Conservation (phyloP, 2,329 filamentous ascomycete genomes). For the Fusarium nematophilum region DNA sequence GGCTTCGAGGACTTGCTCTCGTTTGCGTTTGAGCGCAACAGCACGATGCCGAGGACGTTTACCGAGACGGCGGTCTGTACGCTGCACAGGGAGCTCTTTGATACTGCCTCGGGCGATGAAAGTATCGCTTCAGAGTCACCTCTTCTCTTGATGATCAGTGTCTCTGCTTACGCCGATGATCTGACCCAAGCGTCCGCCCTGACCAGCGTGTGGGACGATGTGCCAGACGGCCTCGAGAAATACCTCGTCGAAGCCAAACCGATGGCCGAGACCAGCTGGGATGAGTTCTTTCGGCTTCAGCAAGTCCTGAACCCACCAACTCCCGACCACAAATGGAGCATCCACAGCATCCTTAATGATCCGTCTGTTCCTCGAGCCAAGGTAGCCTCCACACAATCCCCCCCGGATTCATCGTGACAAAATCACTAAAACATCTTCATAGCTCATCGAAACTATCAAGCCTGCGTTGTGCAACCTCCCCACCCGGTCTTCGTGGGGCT, state of each 20-base stretch:
- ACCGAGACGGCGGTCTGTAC: constrained; percentile 2
- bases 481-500: constrained; percentile 15
- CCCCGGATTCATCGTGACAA: background rate
- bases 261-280: constrained; percentile 4
- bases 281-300: constrained; percentile 3
- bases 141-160: background rate
- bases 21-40: constrained; percentile 8
- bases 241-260: constrained; percentile 4
- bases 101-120: background rate
- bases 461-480: constrained; percentile 13
- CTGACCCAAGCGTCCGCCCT: background rate
- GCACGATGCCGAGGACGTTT: background rate
- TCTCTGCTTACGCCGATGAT: constrained; percentile 1
- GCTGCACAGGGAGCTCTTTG: background rate
- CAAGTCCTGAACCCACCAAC: constrained; percentile 1
- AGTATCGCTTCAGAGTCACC: background rate
- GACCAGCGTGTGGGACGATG: background rate
- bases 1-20: constrained; percentile 11
- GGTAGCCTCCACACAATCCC: no score
- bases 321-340: constrained; percentile 13
- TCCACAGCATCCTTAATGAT: constrained; percentile 26
- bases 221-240: background rate
- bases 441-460: constrained; percentile 16
- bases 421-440: no score
- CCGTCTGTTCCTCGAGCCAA: constrained; percentile 11